Base-by-base conservation (phyloP, 164 flowering plant genomes). In the Macadamia tetraphylla region DNA sequence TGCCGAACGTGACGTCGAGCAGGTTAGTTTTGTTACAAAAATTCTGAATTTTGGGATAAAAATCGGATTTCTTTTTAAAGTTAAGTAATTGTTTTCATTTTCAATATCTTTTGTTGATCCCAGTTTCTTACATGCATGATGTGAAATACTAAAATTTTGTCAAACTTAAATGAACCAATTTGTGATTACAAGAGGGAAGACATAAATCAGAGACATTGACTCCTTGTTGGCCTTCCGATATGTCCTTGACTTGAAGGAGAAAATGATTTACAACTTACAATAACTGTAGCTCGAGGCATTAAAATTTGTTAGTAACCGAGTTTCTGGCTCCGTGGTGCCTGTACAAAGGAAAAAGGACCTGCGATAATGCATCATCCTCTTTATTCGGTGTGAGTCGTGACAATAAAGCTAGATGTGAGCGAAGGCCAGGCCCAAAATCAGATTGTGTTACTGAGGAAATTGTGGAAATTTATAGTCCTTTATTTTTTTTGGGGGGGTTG, bases 1-100 rank as follows among this genome's bases (percentile, higher is more conserved):
- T 87, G 90, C 89, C 51, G 80, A 84, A 70, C 95, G 93, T 70
- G 89, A 88, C 77, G 71, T 84, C 71, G 93, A 89, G 71, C 95
- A 91, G 98, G 97, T 88, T 9, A 40, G 40, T 58, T 62, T 68
- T 46, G 65, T 52, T 58, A 61, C 29, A 46, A 65, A 31, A 35
- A 62, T 32, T 32, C 12, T n/a, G 17, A 40, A 29, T 32, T 5
- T 23, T 23, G 23, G 23, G 23, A 23, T 43, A 58, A 52, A 48
- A 60, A 0, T n/a, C 7, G 65, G 42, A 43, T 31, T 64, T 60
- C 30, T 9, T 60, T 48, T 11, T 62, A 30, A 49, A 52, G 42
- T 4, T 72, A 58, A 14, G 5, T 51, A 18, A 9, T 32, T 29
- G 43, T 6, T 63, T 31, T 29, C 17, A 18, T 29, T 32, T 31